Conservation (phyloP, 148 eudicot genomes). For the Camellia granthamiana region DNA sequence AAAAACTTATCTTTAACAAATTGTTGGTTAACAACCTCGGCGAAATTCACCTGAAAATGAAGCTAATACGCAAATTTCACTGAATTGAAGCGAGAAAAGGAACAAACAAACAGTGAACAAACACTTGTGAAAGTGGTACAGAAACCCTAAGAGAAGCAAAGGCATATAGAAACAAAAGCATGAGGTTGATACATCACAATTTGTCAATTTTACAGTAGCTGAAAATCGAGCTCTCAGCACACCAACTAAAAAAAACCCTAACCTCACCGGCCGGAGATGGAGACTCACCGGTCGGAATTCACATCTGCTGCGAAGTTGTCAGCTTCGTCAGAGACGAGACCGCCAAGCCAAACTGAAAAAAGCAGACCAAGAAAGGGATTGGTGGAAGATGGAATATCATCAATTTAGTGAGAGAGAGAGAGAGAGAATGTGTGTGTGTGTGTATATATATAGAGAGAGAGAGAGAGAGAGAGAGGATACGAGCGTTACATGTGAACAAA, state of each 20-base stretch:
- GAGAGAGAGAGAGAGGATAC: not conserved
- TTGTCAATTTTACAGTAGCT: not conserved
- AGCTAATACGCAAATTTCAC: not conserved
- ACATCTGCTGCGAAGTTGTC: not conserved
- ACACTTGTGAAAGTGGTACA: not conserved
- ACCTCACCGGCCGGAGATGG: not conserved
- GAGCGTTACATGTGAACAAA: not conserved
- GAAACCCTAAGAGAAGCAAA: slow-evolving; percentile 1
- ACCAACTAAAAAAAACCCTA: slow-evolving; percentile 9
- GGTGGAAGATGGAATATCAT: not conserved
- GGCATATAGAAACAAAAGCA: not conserved
- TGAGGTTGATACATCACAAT: not conserved
- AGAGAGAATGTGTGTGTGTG: not conserved
- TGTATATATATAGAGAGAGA: not conserved
- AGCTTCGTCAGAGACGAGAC: slow-evolving; percentile 12
- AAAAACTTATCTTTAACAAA: not conserved
- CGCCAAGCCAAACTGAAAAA: slow-evolving; percentile 14
- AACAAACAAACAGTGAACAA: not conserved
- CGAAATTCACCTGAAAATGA: slow-evolving; percentile 7
- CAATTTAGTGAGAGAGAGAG: not conserved
- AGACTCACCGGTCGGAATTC: not conserved
- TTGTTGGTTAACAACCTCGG: not conserved
- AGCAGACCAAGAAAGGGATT: slow-evolving; percentile 16
- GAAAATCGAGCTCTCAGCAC: slow-evolving; percentile 14
- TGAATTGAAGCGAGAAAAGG: slow-evolving; percentile 2